phyloP scores from a whole-genome alignment of 768 basidiomycete genomes.

The Agaricus subrufescens region DNA sequence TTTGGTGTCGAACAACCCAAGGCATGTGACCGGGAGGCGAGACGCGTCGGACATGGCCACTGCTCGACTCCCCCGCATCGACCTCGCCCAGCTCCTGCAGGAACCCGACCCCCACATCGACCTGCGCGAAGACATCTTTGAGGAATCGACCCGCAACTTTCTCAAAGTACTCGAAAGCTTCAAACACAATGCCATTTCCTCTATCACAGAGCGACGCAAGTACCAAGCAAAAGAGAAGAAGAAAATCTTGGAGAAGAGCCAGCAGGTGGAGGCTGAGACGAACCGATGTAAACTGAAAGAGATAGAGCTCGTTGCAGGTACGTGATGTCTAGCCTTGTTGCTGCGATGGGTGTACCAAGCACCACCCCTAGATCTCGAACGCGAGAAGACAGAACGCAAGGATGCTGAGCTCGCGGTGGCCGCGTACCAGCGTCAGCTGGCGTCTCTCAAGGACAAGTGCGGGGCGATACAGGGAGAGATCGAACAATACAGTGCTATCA shows the following conservation, averaged over 20 bases:
- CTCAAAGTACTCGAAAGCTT: slow-evolving; percentile 68
- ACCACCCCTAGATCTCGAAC: slow-evolving; percentile 46
- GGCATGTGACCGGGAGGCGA: slow-evolving; percentile 1
- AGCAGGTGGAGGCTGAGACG: slow-evolving; percentile 63
- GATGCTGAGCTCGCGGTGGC: slow-evolving; percentile 61
- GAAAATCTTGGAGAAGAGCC: slow-evolving; percentile 53
- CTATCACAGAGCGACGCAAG: slow-evolving; percentile 64
- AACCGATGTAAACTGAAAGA: slow-evolving; percentile 74
- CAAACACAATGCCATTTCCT: slow-evolving; percentile 64
- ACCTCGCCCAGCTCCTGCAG: slow-evolving; percentile 54
- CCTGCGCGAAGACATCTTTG: slow-evolving; percentile 54
- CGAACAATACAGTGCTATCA: slow-evolving; percentile 61
- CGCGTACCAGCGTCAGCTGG: slow-evolving; percentile 61
- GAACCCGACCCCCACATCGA: slow-evolving; percentile 59
- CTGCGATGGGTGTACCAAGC: neutral
- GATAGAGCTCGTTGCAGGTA: slow-evolving; percentile 74
- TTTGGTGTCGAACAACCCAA: neutral
- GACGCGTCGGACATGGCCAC: slow-evolving; percentile 10
- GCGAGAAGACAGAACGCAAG: slow-evolving; percentile 69
- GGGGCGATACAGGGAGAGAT: slow-evolving; percentile 62
- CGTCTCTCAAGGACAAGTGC: slow-evolving; percentile 55
- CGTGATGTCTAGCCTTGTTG: slow-evolving; percentile 15
- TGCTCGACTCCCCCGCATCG: slow-evolving; percentile 49
- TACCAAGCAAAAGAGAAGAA: slow-evolving; percentile 61
- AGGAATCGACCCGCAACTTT: slow-evolving; percentile 66